Evolutionary conservation across 257 asterid genomes (phyloP).

Genomic region (Hygrophila difformis): DNA sequence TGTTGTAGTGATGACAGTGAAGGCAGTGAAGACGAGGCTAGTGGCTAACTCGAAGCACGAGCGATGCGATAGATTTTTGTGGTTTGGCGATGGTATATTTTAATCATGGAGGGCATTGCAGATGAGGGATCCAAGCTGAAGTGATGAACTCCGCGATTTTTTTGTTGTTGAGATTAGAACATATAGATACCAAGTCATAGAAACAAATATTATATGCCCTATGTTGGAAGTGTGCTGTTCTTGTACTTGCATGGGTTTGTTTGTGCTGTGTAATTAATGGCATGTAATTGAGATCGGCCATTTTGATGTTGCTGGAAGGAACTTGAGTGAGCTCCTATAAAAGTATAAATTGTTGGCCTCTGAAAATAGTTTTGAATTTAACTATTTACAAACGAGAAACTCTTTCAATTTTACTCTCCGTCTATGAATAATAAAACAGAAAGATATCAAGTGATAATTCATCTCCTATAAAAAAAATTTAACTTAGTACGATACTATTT

Average conservation of each 20-base stretch:
- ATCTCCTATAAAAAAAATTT: too few species aligned
- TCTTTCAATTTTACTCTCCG: too few species aligned
- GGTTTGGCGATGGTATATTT: background rate
- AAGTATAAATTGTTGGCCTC: too few species aligned
- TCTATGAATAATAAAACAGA: too few species aligned
- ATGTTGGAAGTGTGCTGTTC: background rate
- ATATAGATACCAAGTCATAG: constrained; percentile 8
- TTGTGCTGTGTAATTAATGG: constrained; percentile 13
- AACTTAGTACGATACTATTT: too few species aligned
- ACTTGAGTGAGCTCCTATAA: too few species aligned
- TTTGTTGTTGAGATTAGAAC: constrained; percentile 10
- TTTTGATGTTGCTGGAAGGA: constrained; percentile 20
- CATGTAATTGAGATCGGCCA: constrained; percentile 14
- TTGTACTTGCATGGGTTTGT: constrained; percentile 1
- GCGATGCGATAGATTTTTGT: background rate
- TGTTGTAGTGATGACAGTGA: constrained; percentile 73
- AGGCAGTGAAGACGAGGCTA: constrained; percentile 44
- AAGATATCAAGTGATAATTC: too few species aligned
- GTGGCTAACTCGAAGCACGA: constrained; percentile 19
- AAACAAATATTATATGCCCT: background rate
- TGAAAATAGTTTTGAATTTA: too few species aligned
- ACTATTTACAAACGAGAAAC: too few species aligned
- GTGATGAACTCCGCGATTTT: too few species aligned
- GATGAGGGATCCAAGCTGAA: too few species aligned
- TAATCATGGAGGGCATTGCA: background rate